These are phyloP conservation scores for Vitis hybrid DNA, from an alignment of 177 flowering plant genomes.

Conservation along the genomic window DNA sequence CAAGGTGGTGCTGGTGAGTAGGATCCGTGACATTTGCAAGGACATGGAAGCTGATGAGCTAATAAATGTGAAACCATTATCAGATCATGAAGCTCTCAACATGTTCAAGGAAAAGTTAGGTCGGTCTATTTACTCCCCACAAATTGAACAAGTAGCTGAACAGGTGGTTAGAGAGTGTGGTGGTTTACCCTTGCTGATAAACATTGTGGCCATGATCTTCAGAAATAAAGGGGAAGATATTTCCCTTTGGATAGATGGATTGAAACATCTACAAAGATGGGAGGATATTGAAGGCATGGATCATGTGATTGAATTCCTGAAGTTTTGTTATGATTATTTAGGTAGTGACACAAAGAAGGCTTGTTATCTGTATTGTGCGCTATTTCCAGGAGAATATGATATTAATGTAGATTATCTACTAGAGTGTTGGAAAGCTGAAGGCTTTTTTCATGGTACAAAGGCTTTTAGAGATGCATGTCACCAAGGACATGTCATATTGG, in stretches of 20 bases:
- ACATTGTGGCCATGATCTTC: too few relatives aligned
- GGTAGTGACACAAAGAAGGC: not conserved
- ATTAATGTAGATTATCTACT: conserved; percentile 5
- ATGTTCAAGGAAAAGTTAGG: too few relatives aligned
- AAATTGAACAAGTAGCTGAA: too few relatives aligned
- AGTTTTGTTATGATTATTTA: conserved; percentile 3
- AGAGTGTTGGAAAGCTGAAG: conserved; percentile 20
- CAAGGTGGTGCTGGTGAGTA: too few relatives aligned
- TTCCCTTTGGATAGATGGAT: conserved; percentile 1
- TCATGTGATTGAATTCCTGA: conserved; percentile 2
- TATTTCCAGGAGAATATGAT: conserved; percentile 15
- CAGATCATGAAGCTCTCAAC: too few relatives aligned
- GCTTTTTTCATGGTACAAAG: not conserved
- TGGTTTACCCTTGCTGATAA: too few relatives aligned
- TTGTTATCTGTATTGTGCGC: conserved; percentile 15
- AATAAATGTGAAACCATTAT: too few relatives aligned
- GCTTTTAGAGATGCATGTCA: not conserved
- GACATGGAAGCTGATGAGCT: too few relatives aligned
- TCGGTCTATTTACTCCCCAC: too few relatives aligned
- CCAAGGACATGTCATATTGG: conserved; percentile 1
- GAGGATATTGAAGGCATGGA: not conserved
- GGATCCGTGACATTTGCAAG: too few relatives aligned
- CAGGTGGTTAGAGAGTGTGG: too few relatives aligned
- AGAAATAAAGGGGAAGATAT: too few relatives aligned
- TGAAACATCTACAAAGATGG: not conserved